These are phyloP conservation scores for Neurospora crassa DNA, from an alignment of 2,329 filamentous ascomycete genomes.

Conservation along the genomic window DNA sequence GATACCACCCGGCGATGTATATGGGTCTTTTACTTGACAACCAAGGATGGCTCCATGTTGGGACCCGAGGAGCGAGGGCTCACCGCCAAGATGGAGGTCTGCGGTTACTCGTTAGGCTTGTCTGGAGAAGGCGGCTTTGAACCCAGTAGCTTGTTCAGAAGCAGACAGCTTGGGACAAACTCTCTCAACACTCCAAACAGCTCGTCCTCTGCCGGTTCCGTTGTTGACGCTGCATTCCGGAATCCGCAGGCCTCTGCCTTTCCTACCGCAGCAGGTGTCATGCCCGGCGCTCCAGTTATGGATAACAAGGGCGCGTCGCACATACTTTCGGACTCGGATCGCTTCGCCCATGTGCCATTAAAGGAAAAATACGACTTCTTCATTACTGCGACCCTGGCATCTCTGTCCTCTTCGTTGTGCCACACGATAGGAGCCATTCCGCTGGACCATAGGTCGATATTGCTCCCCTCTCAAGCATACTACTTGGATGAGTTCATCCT, in stretches of 20 bases:
- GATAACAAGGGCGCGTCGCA: slow-evolving; percentile 22
- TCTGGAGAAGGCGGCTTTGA: slow-evolving; percentile 43
- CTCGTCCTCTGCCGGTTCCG: slow-evolving; percentile 33
- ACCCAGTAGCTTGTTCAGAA: slow-evolving; percentile 37
- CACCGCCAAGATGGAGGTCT: slow-evolving; percentile 32
- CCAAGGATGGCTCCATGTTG: slow-evolving; percentile 28
- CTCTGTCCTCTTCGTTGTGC: slow-evolving; percentile 42
- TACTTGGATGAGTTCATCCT: slow-evolving; percentile 21
- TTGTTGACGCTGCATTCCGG: slow-evolving; percentile 28
- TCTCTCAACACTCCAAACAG: slow-evolving; percentile 35
- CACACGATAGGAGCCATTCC: slow-evolving; percentile 38
- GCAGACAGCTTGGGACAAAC: slow-evolving; percentile 29
- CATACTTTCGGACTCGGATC: slow-evolving; percentile 24
- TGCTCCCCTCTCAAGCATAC: slow-evolving; percentile 31
- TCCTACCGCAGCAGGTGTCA: slow-evolving; percentile 14
- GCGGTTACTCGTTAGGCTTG: slow-evolving; percentile 33
- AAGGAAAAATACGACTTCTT: slow-evolving; percentile 45
- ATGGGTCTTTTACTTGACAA: slow-evolving; percentile 44
- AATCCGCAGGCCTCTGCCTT: slow-evolving; percentile 15
- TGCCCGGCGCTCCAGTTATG: slow-evolving; percentile 17
- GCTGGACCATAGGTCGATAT: slow-evolving; percentile 42
- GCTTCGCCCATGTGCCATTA: slow-evolving; percentile 25
- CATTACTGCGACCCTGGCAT: slow-evolving; percentile 40
- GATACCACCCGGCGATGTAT: slow-evolving; percentile 40
- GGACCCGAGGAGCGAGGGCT: slow-evolving; percentile 22